Evolutionary conservation across 1,284 basidiomycete genomes (phyloP).

Genomic region (Cryptococcus wingfieldii): DNA sequence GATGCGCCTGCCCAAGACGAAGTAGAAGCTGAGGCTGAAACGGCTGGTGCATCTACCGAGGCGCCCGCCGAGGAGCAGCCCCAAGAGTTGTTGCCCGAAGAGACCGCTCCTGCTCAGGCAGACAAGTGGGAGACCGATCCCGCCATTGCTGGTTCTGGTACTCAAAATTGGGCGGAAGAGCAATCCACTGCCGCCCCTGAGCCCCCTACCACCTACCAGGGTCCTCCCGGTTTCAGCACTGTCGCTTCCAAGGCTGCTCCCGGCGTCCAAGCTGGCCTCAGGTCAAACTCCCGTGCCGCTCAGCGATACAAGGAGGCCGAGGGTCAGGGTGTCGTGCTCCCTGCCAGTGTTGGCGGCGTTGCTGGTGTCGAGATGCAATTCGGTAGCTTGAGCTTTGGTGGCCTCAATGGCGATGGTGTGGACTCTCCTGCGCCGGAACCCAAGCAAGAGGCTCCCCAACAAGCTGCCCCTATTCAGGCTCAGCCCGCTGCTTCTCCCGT

Average conservation of each 20-base stretch:
- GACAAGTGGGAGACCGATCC: constrained; percentile 35
- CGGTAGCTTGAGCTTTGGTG: constrained; percentile 49
- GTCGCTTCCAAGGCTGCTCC: constrained; percentile 26
- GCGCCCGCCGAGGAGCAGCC: constrained; percentile 9
- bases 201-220: constrained; percentile 45
- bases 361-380: constrained; percentile 49
- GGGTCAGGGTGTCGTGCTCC: constrained; percentile 49
- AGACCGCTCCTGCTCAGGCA: constrained; percentile 11
- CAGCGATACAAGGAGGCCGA: constrained; percentile 47
- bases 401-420: constrained; percentile 44
- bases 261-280: constrained; percentile 19
- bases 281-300: constrained; percentile 46
- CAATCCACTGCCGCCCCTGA: constrained; percentile 29
- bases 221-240: constrained; percentile 50
- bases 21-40: constrained; percentile 18
- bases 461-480: constrained; percentile 17
- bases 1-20: constrained; percentile 18
- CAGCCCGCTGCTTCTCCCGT: constrained; percentile 7
- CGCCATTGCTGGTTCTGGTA: constrained; percentile 38
- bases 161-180: constrained; percentile 24
- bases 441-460: constrained; percentile 21
- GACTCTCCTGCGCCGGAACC: constrained; percentile 30
- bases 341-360: constrained; percentile 34
- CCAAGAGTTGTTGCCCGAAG: constrained; percentile 15
- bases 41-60: constrained; percentile 1